A percentile compares a stretch with the other conserved stretches of the same genome.
These are phyloP conservation scores for Aspergillus hiratsukae DNA, from an alignment of 2,329 filamentous ascomycete genomes.

Conservation along the genomic window DNA sequence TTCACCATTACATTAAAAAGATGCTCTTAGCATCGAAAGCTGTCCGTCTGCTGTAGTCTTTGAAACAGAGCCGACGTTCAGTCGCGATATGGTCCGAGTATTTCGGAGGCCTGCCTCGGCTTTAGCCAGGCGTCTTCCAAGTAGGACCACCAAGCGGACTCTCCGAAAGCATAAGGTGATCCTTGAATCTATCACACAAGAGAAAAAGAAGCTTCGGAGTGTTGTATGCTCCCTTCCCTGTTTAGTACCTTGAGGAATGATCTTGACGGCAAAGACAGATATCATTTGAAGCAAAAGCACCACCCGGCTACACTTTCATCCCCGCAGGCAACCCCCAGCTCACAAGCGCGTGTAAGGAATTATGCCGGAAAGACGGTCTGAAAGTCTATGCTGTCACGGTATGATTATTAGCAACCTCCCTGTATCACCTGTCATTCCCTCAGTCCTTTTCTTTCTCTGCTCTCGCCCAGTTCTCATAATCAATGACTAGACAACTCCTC, in stretches of 20 bases:
- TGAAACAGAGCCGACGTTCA: slow-evolving; percentile 15
- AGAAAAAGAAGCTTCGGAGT: slow-evolving; percentile 57
- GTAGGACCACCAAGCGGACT: slow-evolving; percentile 29
- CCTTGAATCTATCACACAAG: slow-evolving; percentile 53
- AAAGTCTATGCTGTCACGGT: slow-evolving; percentile 59
- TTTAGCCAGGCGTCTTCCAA: slow-evolving; percentile 30
- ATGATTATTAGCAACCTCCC: slow-evolving; percentile 27
- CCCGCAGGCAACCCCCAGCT: slow-evolving; percentile 57
- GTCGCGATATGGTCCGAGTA: slow-evolving; percentile 34
- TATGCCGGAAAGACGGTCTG: slow-evolving; percentile 51
- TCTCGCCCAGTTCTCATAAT: slow-evolving; percentile 10
- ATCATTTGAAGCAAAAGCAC: slow-evolving; percentile 52
- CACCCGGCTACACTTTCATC: slow-evolving; percentile 58
- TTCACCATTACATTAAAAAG: slow-evolving; percentile 8
- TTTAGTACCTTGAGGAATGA: slow-evolving; percentile 3
- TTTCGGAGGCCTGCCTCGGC: slow-evolving; percentile 31
- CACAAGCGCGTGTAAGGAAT: slow-evolving; percentile 56
- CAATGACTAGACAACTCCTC: slow-evolving; percentile 44
- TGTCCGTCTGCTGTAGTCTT: slow-evolving; percentile 13
- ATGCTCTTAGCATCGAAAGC: slow-evolving; percentile 18
- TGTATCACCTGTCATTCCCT: not conserved
- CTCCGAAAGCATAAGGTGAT: slow-evolving; percentile 53
- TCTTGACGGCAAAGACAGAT: slow-evolving; percentile 45
- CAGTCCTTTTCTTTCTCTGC: slow-evolving; percentile 6
- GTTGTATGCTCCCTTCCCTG: slow-evolving; percentile 38